Evolutionary conservation across 352 stramenopile genomes (phyloP).

Genomic region (Elongisporangium prolatum): DNA sequence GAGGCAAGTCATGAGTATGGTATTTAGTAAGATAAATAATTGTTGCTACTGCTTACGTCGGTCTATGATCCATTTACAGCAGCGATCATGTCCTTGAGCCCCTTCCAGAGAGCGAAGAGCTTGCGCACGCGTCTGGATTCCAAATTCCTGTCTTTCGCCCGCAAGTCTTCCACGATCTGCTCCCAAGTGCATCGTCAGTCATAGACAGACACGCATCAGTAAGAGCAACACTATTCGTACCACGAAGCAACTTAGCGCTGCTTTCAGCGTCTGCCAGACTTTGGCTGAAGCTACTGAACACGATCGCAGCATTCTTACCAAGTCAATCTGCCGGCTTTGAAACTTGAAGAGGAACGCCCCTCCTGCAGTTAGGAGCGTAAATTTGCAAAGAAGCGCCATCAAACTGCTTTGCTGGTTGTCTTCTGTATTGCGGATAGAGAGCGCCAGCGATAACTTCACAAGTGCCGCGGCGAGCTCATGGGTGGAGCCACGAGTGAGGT

Average conservation of each 20-base stretch:
- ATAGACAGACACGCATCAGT: not conserved
- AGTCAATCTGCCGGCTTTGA: not conserved
- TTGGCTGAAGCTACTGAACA: not conserved
- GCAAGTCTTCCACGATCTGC: conserved; percentile 38
- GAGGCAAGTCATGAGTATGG: no score
- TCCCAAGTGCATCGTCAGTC: not conserved
- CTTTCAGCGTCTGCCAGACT: conserved; percentile 13
- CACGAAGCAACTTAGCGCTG: conserved; percentile 29
- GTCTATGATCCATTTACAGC: not conserved
- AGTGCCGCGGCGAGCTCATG: not conserved
- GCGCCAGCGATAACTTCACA: not conserved
- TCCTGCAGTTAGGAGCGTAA: not conserved
- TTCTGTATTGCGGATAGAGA: not conserved
- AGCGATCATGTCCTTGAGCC: not conserved
- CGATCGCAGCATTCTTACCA: not conserved
- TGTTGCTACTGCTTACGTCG: not conserved
- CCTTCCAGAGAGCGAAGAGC: not conserved
- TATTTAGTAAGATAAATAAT: no score
- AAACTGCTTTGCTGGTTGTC: not conserved
- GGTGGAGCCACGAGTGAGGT: not conserved
- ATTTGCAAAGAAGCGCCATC: not conserved
- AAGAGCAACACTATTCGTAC: conserved; percentile 14
- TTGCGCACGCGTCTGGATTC: not conserved
- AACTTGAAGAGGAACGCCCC: conserved; percentile 25
- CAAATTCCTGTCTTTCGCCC: not conserved